These are phyloP conservation scores for Ananas comosus DNA, from an alignment of 176 grass and related monocot species.

Conservation along the genomic window DNA sequence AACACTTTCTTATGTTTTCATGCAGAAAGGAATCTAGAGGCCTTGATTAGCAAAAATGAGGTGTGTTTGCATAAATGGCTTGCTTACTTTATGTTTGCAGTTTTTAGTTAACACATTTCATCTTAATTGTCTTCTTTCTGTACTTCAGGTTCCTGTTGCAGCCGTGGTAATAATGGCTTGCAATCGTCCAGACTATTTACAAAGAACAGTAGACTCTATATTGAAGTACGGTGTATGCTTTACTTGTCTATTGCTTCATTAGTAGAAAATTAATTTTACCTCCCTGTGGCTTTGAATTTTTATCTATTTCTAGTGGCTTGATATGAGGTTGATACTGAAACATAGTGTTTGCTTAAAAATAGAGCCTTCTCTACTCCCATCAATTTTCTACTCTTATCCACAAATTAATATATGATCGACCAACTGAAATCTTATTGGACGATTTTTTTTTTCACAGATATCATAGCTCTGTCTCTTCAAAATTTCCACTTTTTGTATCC, in stretches of 20 bases:
- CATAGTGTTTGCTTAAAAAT: neutral
- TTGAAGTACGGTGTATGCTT: conserved; percentile 46
- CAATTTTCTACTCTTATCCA: neutral
- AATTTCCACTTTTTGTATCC: conserved; percentile 96
- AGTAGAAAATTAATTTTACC: neutral
- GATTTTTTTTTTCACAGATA: conserved; percentile 44
- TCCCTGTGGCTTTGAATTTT: conserved; percentile 6
- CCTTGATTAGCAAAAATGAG: conserved; percentile 43
- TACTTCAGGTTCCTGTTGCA: conserved; percentile 59
- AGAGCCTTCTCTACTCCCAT: neutral
- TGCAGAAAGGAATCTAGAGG: conserved; percentile 68
- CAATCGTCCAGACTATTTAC: conserved; percentile 92
- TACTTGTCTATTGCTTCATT: neutral
- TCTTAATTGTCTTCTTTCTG: conserved; percentile 22
- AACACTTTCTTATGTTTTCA: neutral
- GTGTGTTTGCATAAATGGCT: conserved; percentile 22
- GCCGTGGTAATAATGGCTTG: conserved; percentile 98
- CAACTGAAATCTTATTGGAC: conserved; percentile 3
- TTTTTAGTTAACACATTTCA: neutral
- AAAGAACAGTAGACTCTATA: conserved; percentile 90
- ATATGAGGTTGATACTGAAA: neutral
- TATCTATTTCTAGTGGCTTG: neutral
- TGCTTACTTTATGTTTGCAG: conserved; percentile 7
- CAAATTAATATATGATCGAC: neutral
- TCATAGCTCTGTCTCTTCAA: conserved; percentile 65